Base-by-base conservation (phyloP, 2,329 filamentous ascomycete genomes). In the Erysiphe pulchra region DNA sequence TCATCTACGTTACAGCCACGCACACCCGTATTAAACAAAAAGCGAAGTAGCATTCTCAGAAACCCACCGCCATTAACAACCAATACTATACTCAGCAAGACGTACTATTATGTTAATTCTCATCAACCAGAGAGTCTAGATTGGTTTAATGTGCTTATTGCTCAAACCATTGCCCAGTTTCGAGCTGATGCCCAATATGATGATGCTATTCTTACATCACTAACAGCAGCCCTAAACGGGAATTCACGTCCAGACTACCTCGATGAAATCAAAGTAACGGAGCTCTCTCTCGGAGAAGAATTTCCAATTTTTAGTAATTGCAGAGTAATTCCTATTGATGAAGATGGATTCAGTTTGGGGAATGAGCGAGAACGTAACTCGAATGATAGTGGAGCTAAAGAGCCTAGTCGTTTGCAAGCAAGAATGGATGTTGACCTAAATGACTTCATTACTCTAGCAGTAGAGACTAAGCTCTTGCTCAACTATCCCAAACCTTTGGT, bases 261-360 rank as follows among this genome's bases (percentile, higher is more conserved):
- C 31, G 87, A 92, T 59, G 81, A 90, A 57, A 95, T 98, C 50
- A 78, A 77, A 24, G 82, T 98, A 46, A 93, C 86, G 2, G 87
- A 98, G 62, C 75, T 98, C 49, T 92, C 80, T 44, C 67, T 98
- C 4, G 90, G 90, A 30, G 90, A 98, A 55, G 90, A 98, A 55
- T 98, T 95, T 52, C 90, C 90, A 28, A 98, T 98, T 45, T 92
- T 98, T 61, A 94, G 86, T 65, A 98, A 98, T 61, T 95, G 90
- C 57, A 76, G 90, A 48, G 80, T 98, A 46, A 94, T 94, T 49
- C 84, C 86, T 2, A 82, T 94, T 0, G 78, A 83, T 54, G 81
- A 87, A 53, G 79, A 86, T 60, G 80, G 79, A 1, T 61, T 77
- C 33, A 68, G 64, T 40, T 63, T 77, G 36, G 68, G 66, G 36